These are phyloP conservation scores for Gossypium raimondii DNA, from an alignment of 345 rosid species.

Conservation along the genomic window DNA sequence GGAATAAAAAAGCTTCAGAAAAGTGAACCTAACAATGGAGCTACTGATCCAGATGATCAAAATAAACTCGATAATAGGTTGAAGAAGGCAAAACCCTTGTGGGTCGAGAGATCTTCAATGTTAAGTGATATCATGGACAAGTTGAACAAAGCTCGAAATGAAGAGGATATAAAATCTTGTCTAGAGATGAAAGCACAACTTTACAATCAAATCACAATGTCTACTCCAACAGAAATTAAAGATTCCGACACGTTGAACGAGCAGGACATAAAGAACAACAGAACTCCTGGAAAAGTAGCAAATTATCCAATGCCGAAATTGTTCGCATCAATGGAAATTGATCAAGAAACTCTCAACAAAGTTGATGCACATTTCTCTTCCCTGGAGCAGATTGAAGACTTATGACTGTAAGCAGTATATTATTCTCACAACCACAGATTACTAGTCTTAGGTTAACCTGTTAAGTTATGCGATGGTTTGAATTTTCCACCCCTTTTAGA, in stretches of 20 bases:
- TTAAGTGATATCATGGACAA: conserved; percentile 59
- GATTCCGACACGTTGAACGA: conserved; percentile 18
- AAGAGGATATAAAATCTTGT: conserved; percentile 64
- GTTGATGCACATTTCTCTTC: conserved; percentile 50
- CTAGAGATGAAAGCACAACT: conserved; percentile 19
- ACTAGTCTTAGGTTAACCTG: background rate
- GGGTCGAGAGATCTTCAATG: conserved; percentile 48
- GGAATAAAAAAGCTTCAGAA: conserved; percentile 59
- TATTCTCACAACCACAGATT: background rate
- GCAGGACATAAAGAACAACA: conserved; percentile 22
- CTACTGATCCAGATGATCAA: conserved; percentile 26
- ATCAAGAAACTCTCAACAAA: conserved; percentile 43
- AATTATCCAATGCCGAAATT: conserved; percentile 32
- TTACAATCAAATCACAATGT: conserved; percentile 6
- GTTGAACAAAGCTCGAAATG: conserved; percentile 73
- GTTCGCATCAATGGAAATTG: conserved; percentile 41
- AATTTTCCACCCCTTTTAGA: background rate
- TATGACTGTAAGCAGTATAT: conserved; percentile 20
- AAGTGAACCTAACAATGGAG: conserved; percentile 19
- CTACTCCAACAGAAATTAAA: conserved; percentile 25
- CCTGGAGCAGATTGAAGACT: conserved; percentile 47
- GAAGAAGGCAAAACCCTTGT: conserved; percentile 31
- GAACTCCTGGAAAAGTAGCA: conserved; percentile 21
- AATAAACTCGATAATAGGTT: conserved; percentile 28
- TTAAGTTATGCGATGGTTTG: background rate